Base-by-base conservation (phyloP, 202 grass and related monocot species). In the Digitaria exilis region DNA sequence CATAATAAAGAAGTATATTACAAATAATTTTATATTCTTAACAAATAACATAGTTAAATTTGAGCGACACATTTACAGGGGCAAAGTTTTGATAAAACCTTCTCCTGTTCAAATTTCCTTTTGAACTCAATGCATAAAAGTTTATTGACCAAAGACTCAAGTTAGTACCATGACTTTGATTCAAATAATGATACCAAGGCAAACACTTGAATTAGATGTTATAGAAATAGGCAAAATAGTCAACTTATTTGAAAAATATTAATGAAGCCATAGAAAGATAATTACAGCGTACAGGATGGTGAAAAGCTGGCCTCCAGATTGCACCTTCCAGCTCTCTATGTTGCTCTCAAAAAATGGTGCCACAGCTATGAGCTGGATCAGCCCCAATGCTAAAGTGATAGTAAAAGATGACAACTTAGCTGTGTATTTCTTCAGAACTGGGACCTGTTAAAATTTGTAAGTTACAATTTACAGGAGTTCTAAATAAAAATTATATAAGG, bases 251-350 rank as follows among this genome's bases (percentile, higher is more conserved):
- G 32, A 41, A 43, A 43, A 16, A 49, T 4, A 50, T 18, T 50
- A 50, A 50, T 50, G 48, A 50, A 18, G 48, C 17, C 16, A 50
- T 18, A 50, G 48, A 50, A 69, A 57, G 50, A 75, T 39, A 77
- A 68, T 91, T 91, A 91, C 92, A 81, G 87, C 92, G 44, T 94
- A 94, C 69, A 94, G 78, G 83, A 94, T 80, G 11, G 84, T 94
- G 87, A 94, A 84, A 48, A 94, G 69, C 58, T 91, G 89, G 69
- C 64, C 92, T 85, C 84, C 49, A 1, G 92, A 91, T n/a, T 85
- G 84, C 70, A 94, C 56, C 73, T 86, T 94, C 89, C 92, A 94
- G 62, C 75, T 92, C 12, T 85, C 78, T 42, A 60, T 75, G 44
- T 86, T 87, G 61, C 86, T 84, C 56, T 94, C 89, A 41, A 30